These are phyloP conservation scores for Fusarium sp. DNA, from an alignment of 2,329 filamentous ascomycete genomes.

Conservation along the genomic window DNA sequence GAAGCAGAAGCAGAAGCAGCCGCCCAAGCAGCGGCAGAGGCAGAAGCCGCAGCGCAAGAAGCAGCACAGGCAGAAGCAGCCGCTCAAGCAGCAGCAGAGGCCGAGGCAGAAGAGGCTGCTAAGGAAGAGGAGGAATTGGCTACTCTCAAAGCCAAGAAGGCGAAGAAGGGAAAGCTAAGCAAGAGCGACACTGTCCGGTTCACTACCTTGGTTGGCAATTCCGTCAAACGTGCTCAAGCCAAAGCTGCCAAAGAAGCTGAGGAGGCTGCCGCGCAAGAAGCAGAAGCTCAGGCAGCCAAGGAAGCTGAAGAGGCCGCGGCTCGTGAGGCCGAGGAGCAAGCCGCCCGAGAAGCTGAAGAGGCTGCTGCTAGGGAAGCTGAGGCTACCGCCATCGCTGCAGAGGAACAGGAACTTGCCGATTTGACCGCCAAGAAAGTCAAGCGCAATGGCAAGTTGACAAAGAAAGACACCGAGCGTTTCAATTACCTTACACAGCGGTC, in stretches of 20 bases:
- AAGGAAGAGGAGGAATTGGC: conserved; percentile 43
- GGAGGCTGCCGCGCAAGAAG: conserved; percentile 26
- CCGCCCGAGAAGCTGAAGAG: conserved; percentile 27
- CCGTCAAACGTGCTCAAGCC: conserved; percentile 38
- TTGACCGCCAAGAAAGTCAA: conserved; percentile 40
- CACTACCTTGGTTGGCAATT: conserved; percentile 31
- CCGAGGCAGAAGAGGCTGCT: conserved; percentile 29
- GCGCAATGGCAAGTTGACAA: conserved; percentile 36
- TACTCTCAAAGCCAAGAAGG: conserved; percentile 38
- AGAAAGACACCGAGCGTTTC: conserved; percentile 40
- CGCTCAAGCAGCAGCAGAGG: conserved; percentile 33
- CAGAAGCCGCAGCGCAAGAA: conserved; percentile 20
- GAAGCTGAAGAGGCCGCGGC: conserved; percentile 44
- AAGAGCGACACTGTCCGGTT: conserved; percentile 40
- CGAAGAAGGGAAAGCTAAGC: conserved; percentile 50
- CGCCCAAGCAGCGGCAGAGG: conserved; percentile 30
- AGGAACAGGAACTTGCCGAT: conserved; percentile 42
- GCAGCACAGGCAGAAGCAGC: conserved; percentile 35
- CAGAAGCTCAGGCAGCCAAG: conserved; percentile 25
- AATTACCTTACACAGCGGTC: conserved; percentile 30
- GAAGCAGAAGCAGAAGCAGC: conserved; percentile 35
- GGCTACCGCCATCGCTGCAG: conserved; percentile 41
- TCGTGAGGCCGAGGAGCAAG: conserved; percentile 30
- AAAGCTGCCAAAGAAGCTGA: conserved; percentile 36
- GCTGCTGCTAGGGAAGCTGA: conserved; percentile 43